These are phyloP conservation scores for Huntiella bhutanensis DNA, from an alignment of 2,329 filamentous ascomycete genomes.

Conservation along the genomic window DNA sequence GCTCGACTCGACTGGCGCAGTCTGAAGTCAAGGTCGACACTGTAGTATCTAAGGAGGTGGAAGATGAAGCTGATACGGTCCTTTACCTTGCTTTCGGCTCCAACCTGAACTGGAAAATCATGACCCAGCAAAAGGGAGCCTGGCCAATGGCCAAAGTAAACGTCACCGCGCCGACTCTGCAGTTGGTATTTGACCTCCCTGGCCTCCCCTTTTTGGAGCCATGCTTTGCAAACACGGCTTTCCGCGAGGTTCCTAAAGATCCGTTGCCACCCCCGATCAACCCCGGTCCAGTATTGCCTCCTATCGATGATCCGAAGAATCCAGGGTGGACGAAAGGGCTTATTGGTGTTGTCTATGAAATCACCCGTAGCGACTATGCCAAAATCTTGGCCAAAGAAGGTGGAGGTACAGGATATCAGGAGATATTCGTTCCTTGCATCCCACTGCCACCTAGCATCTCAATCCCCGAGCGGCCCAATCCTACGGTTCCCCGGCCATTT, in stretches of 20 bases:
- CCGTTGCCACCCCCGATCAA: slow-evolving; percentile 16
- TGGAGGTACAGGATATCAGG: slow-evolving; percentile 65
- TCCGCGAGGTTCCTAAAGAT: slow-evolving; percentile 32
- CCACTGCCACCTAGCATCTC: slow-evolving; percentile 39
- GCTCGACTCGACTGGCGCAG: slow-evolving; percentile 21
- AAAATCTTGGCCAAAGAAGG: slow-evolving; percentile 84
- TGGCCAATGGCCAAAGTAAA: slow-evolving; percentile 63
- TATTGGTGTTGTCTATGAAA: slow-evolving; percentile 88
- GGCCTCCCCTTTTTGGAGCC: slow-evolving; percentile 77
- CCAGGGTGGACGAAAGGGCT: slow-evolving; percentile 58
- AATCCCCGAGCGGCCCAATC: slow-evolving; percentile 45
- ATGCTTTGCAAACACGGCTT: slow-evolving; percentile 70
- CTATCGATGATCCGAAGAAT: slow-evolving; percentile 8
- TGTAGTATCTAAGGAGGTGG: not conserved
- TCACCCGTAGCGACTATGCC: slow-evolving; percentile 63
- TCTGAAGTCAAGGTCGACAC: not conserved
- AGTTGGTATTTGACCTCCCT: slow-evolving; percentile 67
- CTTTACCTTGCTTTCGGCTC: slow-evolving; percentile 84
- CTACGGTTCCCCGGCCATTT: slow-evolving; percentile 41
- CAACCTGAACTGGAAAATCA: slow-evolving; percentile 65
- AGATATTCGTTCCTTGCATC: slow-evolving; percentile 64
- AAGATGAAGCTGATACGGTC: slow-evolving; percentile 27
- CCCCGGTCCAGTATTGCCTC: slow-evolving; percentile 8
- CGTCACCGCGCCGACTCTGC: slow-evolving; percentile 60
- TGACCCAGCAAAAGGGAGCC: slow-evolving; percentile 60